Evolutionary conservation across 441 rosid genomes (phyloP), one percentile per base, ranked within the genome.

Genomic region (Dalechampia spathulata): DNA sequence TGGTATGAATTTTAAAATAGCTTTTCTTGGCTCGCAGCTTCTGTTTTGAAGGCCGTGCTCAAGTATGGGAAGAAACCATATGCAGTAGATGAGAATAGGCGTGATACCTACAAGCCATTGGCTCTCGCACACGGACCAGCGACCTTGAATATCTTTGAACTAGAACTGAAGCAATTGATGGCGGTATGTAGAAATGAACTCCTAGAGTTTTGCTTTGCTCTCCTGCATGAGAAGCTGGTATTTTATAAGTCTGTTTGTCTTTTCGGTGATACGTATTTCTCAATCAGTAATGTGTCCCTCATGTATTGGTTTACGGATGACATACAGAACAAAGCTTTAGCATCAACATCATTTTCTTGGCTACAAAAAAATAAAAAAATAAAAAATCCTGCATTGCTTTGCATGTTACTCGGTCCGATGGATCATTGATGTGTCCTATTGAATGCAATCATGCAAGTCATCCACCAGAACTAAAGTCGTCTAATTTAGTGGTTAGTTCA

Each of bases 41-140:
- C 91, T 64, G 89, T 87, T 53, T 67, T 80, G 53, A 90, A 69
- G 79, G 89, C 87, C 11, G 89, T 87, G 39, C 58, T 77, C 57
- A 85, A 76, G 64, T 75, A 80, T 54, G 96, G 89, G 59, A 90
- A 77, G 83, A 87, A 85, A 71, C 82, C 76, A 34, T 69, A 67
- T 70, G 59, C 65, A 32, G 66, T 79, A 17, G 96, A 85, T 59
- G 97, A 83, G 78, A 78, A 76, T 70, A 85, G 57, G 69, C 86
- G 97, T n/a, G 76, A 80, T 41, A 68, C 86, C 23, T 90, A 90
- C 66, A 59, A 56, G 38, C 56, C 73, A 12, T 46, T 57, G 52
- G 63, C 71, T 60, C 75, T 69, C 43, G 70, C 58, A 30, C 74
- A 61, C 27, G 89, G 72, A 43, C 51, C 72, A 28, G 69, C 78